phyloP scores from a whole-genome alignment of 371 early-diverging fungal genomes.

The Chytridium lagenaria region DNA sequence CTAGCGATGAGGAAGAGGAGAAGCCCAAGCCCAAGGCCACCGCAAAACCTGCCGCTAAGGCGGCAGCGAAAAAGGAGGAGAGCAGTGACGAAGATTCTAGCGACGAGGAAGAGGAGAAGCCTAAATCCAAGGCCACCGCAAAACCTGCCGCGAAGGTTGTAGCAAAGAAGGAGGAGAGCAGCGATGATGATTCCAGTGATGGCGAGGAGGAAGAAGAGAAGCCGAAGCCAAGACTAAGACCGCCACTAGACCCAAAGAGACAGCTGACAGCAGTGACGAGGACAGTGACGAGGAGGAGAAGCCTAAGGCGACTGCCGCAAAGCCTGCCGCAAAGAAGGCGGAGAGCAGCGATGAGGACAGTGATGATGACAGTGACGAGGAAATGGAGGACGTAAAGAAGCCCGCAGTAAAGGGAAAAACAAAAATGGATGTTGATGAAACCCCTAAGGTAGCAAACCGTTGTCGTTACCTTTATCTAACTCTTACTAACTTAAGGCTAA shows the following conservation, averaged over 20 bases:
- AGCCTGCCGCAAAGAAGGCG: constrained; percentile 15
- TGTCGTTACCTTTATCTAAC: too few species aligned
- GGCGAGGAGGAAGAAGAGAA: constrained; percentile 28
- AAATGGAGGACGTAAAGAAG: background rate
- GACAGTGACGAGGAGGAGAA: constrained; percentile 28
- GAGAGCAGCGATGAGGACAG: constrained; percentile 17
- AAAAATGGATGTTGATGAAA: background rate
- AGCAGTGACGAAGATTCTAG: constrained; percentile 36
- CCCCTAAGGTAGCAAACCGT: background rate
- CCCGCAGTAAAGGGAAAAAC: background rate
- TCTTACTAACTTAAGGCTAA: too few species aligned
- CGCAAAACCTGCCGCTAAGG: constrained; percentile 27
- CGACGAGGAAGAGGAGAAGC: constrained; percentile 35
- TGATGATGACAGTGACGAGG: background rate
- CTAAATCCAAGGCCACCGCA: constrained; percentile 28
- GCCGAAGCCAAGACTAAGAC: constrained; percentile 8
- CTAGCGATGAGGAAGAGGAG: constrained; percentile 35
- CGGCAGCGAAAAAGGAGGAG: constrained; percentile 24
- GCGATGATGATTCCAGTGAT: constrained; percentile 25
- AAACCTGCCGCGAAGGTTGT: constrained; percentile 29
- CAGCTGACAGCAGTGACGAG: constrained; percentile 2
- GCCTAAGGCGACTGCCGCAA: background rate
- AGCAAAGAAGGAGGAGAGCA: constrained; percentile 33
- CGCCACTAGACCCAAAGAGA: background rate
- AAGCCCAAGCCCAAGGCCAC: constrained; percentile 32